Base-by-base conservation (phyloP, 441 rosid species). In the Populus tomentosa region DNA sequence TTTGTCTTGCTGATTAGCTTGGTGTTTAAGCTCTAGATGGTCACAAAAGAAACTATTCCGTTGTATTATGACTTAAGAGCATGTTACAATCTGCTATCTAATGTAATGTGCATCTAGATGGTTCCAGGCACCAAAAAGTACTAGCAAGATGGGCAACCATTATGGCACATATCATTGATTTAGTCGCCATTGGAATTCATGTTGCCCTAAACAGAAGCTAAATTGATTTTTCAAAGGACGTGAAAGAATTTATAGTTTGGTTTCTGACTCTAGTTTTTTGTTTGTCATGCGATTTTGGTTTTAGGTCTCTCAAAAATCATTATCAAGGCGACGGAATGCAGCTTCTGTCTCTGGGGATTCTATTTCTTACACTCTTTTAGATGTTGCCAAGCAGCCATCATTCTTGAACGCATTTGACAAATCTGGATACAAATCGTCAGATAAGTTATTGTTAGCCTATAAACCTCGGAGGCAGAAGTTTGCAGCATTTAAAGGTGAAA, bases 271-370 rank as follows among this genome's bases (percentile, higher is more conserved):
- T 46, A 23, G 32, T 6, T 14, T 11, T 70, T 38, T 5, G 46
- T 40, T 81, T 67, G 24, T 70, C 56, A 64, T 42, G 40, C 73
- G 80, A 66, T 18, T 83, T 24, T 75, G 73, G 30, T 82, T 77
- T 28, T 80, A 95, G 99, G 91, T 95, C 62, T 94, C 99, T 6
- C 89, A 88, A 75, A 92, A 89, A 81, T 83, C 98, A 21, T 78
- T 91, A 28, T 89, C 95, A 75, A 86, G 99, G 86, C 81, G 87
- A 75, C 88, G 71, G 83, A 86, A 75, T 67, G 50, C 82, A 26
- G 87, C 81, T 70, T 78, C 79, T 0, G 84, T 86, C 56, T 81
- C 85, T 23, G 84, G 82, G 77, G 86, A 88, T 66, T 71, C 94
- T 1, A 67, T 94, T 63, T 88, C 97, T 7, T 95, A 92, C 67